Conservation (phyloP, 805 yeast species). For the Metschnikowia vanudenii region DNA sequence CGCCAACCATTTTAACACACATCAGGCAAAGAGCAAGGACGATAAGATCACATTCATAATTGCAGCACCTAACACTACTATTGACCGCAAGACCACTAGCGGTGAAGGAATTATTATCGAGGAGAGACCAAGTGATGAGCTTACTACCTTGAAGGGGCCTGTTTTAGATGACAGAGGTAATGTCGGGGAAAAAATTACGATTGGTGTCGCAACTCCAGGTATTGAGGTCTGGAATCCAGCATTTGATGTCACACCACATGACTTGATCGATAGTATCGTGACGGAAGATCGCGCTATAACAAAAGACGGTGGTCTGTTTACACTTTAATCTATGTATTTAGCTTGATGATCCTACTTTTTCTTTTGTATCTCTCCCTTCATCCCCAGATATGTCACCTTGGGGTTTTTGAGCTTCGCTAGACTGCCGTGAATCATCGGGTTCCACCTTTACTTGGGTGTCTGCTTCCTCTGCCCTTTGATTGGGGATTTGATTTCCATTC, state of each 20-base stretch:
- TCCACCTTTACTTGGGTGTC: neutral
- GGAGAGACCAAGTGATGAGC: slow-evolving; percentile 78
- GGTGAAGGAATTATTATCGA: slow-evolving; percentile 85
- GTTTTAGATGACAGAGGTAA: slow-evolving; percentile 25
- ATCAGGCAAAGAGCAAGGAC: slow-evolving; percentile 25
- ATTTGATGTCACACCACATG: slow-evolving; percentile 88
- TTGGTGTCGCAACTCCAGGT: slow-evolving; percentile 82
- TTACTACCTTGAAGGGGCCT: slow-evolving; percentile 71
- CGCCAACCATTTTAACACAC: slow-evolving; percentile 50
- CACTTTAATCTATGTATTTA: slow-evolving; percentile 7
- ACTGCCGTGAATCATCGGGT: neutral
- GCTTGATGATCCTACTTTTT: neutral
- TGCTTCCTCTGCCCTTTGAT: slow-evolving; percentile 16
- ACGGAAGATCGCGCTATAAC: slow-evolving; percentile 56
- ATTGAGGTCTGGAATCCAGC: slow-evolving; percentile 95
- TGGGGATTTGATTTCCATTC: slow-evolving; percentile 1
- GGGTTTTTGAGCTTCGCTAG: neutral
- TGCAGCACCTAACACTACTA: slow-evolving; percentile 93
- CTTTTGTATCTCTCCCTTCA: slow-evolving; percentile 2
- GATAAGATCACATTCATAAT: slow-evolving; percentile 74
- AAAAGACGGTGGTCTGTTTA: slow-evolving; percentile 13
- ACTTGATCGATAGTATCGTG: slow-evolving; percentile 80
- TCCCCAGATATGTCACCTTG: neutral
- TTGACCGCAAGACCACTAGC: slow-evolving; percentile 61
- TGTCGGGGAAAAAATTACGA: slow-evolving; percentile 45